phyloP scores from a whole-genome alignment of 768 basidiomycete genomes.

The Multifurca ochricompacta region DNA sequence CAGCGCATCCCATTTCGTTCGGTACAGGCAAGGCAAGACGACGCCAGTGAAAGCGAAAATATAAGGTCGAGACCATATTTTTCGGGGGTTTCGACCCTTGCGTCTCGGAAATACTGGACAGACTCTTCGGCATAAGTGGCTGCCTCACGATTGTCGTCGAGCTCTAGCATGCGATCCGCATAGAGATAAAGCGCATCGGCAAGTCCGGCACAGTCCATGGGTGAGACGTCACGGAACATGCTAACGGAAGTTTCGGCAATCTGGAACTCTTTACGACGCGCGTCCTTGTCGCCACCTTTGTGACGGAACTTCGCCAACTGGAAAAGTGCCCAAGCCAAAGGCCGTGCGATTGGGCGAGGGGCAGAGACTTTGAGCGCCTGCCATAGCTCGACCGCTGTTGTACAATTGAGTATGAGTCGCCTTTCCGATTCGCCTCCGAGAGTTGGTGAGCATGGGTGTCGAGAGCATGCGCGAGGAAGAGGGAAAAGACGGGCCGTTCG shows the following conservation, averaged over 20 bases:
- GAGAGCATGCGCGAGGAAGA: constrained; percentile 9
- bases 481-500: neutral
- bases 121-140: constrained; percentile 12
- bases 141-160: constrained; percentile 3
- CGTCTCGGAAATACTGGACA: constrained; percentile 8
- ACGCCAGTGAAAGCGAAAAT: constrained; percentile 8
- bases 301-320: constrained; percentile 2
- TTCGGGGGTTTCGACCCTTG: neutral
- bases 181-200: constrained; percentile 1
- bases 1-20: neutral
- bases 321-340: constrained; percentile 1
- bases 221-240: constrained; percentile 2
- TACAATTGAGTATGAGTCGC: neutral
- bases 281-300: neutral
- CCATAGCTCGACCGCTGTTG: constrained; percentile 2
- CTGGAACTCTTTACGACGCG: neutral
- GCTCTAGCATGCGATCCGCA: constrained; percentile 12
- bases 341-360: neutral
- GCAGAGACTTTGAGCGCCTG: neutral
- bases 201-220: constrained; percentile 6
- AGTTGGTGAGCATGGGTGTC: neutral
- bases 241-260: neutral
- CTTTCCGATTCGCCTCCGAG: constrained; percentile 1
- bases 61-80: constrained; percentile 8
- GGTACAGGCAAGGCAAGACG: constrained; percentile 11